A percentile compares a stretch with the other conserved stretches of the same genome.
Conservation (phyloP, 2,329 filamentous ascomycete species). For the Sarocladium kiliense region DNA sequence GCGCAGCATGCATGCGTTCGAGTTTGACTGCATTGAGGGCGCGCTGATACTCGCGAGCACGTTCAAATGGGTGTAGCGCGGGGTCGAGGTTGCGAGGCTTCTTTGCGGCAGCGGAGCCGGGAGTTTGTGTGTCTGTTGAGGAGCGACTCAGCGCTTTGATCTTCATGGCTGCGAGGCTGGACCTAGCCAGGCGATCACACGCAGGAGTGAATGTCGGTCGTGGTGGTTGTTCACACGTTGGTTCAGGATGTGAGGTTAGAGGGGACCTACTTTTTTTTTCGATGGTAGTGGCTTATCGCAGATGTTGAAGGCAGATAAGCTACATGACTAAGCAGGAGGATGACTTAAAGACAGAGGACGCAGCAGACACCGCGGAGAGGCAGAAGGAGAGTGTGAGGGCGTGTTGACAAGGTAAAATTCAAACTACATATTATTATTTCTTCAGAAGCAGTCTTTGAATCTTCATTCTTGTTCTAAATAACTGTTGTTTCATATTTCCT, state of each 20-base stretch:
- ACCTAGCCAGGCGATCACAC: not conserved
- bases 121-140: slow-evolving; percentile 57
- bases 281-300: not conserved
- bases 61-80: slow-evolving; percentile 83
- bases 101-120: slow-evolving; percentile 61
- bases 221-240: not conserved
- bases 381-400: too few relatives aligned
- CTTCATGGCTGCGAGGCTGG: slow-evolving; percentile 36
- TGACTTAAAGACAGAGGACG: slow-evolving; percentile 3
- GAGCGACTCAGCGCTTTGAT: slow-evolving; percentile 65
- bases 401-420: not conserved
- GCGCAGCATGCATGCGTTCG: slow-evolving; percentile 77
- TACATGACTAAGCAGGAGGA: not conserved
- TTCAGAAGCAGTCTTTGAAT: not conserved
- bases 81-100: slow-evolving; percentile 73
- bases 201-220: not conserved
- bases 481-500: too few relatives aligned
- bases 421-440: not conserved
- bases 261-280: slow-evolving; percentile 8
- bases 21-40: slow-evolving; percentile 77
- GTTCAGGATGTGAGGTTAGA: not conserved
- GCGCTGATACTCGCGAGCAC: slow-evolving; percentile 66
- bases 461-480: too few relatives aligned
- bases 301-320: not conserved
- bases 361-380: not conserved